Evolutionary conservation across 805 yeast genomes (phyloP), one percentile per base, ranked within the genome.

Genomic region (Vanderwaltozyma polyspora): DNA sequence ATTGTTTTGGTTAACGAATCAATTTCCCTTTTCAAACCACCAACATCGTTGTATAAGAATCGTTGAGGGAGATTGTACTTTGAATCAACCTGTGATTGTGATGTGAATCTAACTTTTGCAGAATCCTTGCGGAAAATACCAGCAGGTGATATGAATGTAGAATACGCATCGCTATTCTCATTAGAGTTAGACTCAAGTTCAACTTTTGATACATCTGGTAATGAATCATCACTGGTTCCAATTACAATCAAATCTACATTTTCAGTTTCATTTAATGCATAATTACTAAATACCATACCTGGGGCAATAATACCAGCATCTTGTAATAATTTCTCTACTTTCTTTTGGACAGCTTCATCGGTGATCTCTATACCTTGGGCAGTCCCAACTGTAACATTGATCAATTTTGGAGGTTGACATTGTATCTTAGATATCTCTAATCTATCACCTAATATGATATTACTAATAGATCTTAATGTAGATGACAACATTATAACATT

Each of bases 1-100:
- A 87, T 74, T 0, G 87, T 74, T 6, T 79, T 67, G 34, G 75
- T 67, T 16, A 91, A 59, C 3, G 67, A 49, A 5, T 66, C 63
- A 14, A 87, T 74, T 44, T 84, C 85, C 30, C 67, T 64, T 0
- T 62, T 44, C 16, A 91, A 64, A 0, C 97, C 99, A 13, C 97
- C 98, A 5, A 91, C 74, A 15, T 67, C 62, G 3, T 64, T 51
- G 40, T 76, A 84, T 22, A 60, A 45, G 9, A 63, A 39, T 25
- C 65, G 48, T 25, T 57, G 63, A 1, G 74, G 72, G n/a, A 68
- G 49, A 25, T 52, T 45, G 28, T 70, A 71, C 40, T 67, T 69
- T 9, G 61, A 44, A 3, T 59, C 48, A 6, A 55, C 58, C 19
- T 50, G 51, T 2, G 38, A 33, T n/a, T 43, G 37, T 5, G 37